phyloP scores from a whole-genome alignment of 495 filamentous ascomycete genomes.

The Daldinia loculata region DNA sequence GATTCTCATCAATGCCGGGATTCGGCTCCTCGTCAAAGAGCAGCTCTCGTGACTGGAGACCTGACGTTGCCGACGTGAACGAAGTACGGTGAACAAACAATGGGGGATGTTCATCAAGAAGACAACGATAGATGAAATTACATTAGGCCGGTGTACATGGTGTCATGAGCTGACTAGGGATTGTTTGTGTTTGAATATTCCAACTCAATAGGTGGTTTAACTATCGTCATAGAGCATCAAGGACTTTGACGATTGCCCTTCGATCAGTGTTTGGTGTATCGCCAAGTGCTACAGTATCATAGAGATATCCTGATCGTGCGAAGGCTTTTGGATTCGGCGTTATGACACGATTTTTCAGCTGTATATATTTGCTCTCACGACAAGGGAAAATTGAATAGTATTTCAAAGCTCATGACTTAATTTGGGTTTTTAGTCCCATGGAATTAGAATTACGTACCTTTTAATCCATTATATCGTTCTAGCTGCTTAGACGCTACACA shows the following conservation, averaged over 20 bases:
- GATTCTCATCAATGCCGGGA: conserved; percentile 59
- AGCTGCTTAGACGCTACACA: not conserved
- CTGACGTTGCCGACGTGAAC: conserved; percentile 20
- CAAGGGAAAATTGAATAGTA: conserved; percentile 6
- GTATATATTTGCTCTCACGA: conserved; percentile 40
- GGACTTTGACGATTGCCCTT: conserved; percentile 31
- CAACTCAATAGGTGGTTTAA: conserved; percentile 10
- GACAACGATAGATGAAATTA: conserved; percentile 5
- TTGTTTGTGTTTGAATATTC: conserved; percentile 34
- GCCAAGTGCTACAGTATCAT: conserved; percentile 13
- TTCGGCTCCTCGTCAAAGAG: conserved; percentile 51
- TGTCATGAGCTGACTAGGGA: conserved; percentile 5
- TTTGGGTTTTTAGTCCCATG: not conserved
- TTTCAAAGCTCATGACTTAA: not conserved
- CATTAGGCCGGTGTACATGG: conserved; percentile 25
- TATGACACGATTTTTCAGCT: conserved; percentile 22
- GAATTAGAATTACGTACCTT: not conserved
- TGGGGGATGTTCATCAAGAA: not conserved
- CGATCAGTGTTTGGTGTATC: conserved; percentile 20
- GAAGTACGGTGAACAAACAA: conserved; percentile 13
- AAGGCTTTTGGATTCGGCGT: conserved; percentile 17
- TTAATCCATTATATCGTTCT: not conserved
- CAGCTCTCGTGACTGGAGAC: conserved; percentile 39
- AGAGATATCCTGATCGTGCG: conserved; percentile 8
- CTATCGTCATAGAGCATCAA: conserved; percentile 16